These are phyloP conservation scores for Kodamaea jinghongensis DNA, from an alignment of 805 yeast species.

Conservation along the genomic window DNA sequence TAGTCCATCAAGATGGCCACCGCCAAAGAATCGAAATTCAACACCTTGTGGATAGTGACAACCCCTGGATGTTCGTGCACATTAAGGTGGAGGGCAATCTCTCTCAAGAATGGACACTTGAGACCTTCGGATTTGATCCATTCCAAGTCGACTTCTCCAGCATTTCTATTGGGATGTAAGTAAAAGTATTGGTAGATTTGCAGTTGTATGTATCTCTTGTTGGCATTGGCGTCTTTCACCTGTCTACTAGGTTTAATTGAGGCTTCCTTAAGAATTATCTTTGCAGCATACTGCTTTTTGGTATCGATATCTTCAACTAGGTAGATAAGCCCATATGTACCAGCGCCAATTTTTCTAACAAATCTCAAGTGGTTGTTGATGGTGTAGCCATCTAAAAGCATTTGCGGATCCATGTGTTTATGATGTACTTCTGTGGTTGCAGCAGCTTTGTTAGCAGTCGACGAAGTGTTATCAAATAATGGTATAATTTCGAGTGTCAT, in stretches of 20 bases:
- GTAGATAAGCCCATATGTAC: constrained; percentile 83
- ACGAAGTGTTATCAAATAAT: background rate
- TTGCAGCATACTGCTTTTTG: constrained; percentile 61
- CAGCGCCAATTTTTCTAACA: constrained; percentile 66
- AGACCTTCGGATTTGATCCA: constrained; percentile 24
- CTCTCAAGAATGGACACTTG: constrained; percentile 47
- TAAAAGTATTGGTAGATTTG: constrained; percentile 21
- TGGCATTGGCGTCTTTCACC: constrained; percentile 29
- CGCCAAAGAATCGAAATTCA: constrained; percentile 53
- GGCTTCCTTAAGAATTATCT: constrained; percentile 57
- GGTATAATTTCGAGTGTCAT: constrained; percentile 8
- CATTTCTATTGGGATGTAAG: constrained; percentile 14
- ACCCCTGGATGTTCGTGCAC: constrained; percentile 81
- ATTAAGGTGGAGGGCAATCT: constrained; percentile 67
- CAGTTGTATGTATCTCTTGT: constrained; percentile 28
- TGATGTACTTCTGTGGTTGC: background rate
- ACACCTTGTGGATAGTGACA: constrained; percentile 69
- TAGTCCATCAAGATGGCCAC: constrained; percentile 82
- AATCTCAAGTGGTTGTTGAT: constrained; percentile 37
- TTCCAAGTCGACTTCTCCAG: constrained; percentile 21
- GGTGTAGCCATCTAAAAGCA: constrained; percentile 21
- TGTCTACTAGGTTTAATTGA: constrained; percentile 21
- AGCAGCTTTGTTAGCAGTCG: background rate
- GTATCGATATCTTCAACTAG: constrained; percentile 56
- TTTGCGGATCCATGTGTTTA: constrained; percentile 5